phyloP scores from a whole-genome alignment of 176 grass and related monocot species.

The Canna indica region DNA sequence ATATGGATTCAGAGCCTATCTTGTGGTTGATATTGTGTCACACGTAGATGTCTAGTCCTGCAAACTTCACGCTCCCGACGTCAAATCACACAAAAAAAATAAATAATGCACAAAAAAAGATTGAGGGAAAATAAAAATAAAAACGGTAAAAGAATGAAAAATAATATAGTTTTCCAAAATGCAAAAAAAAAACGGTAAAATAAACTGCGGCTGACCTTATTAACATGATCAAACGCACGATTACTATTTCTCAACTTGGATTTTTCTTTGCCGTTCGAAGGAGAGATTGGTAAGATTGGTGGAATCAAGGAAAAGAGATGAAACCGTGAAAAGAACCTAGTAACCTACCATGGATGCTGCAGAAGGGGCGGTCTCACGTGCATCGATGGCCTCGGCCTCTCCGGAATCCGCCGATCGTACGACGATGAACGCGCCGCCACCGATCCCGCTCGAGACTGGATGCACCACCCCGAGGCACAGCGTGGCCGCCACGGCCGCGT shows the following conservation, averaged over 20 bases:
- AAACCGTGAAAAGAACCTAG: neutral
- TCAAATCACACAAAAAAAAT: too few species aligned
- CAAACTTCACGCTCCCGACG: too few species aligned
- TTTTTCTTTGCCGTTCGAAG: neutral
- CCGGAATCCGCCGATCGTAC: conserved; percentile 46
- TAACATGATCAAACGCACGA: neutral
- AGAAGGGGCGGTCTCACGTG: conserved; percentile 73
- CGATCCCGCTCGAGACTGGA: conserved; percentile 71
- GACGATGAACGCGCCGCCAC: conserved; percentile 76
- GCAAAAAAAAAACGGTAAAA: too few species aligned
- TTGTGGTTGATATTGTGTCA: too few species aligned
- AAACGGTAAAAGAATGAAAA: too few species aligned
- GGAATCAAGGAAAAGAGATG: neutral
- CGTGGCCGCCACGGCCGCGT: conserved; percentile 54
- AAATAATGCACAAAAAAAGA: too few species aligned
- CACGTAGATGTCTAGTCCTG: too few species aligned
- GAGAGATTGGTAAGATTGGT: neutral
- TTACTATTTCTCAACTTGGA: neutral
- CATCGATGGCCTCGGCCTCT: conserved; percentile 60
- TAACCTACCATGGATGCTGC: conserved; percentile 48
- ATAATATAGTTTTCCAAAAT: too few species aligned
- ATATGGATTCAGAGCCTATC: too few species aligned
- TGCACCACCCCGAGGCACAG: conserved; percentile 88
- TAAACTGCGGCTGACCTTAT: neutral
- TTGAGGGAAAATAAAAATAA: too few species aligned